Conservation (phyloP, 345 rosid species). For the Gynandropsis gynandra region DNA sequence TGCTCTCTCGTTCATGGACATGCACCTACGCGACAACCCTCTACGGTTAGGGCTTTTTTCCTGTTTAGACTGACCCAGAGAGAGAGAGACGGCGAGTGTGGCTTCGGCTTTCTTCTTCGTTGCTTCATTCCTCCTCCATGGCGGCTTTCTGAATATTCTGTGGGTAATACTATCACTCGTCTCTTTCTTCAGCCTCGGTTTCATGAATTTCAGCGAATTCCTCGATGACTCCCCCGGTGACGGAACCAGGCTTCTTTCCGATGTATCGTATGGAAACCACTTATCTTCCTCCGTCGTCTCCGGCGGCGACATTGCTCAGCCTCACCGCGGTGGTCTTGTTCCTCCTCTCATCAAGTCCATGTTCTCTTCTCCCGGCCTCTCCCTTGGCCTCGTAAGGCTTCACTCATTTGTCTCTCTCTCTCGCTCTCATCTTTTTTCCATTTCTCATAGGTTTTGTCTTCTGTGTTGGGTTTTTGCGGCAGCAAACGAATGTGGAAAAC, state of each 20-base stretch:
- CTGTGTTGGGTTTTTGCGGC: background rate
- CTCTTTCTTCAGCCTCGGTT: background rate
- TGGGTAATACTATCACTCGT: background rate
- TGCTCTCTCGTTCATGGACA: conserved; percentile 21
- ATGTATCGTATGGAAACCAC: conserved; percentile 24
- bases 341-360: conserved; percentile 20
- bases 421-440: background rate
- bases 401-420: background rate
- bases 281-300: conserved; percentile 15
- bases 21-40: conserved; percentile 37
- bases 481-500: conserved; percentile 35
- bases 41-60: conserved; percentile 27
- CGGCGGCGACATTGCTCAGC: conserved; percentile 20
- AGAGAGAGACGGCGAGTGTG: background rate
- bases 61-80: background rate
- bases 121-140: conserved; percentile 43
- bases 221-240: conserved; percentile 20
- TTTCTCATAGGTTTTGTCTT: background rate
- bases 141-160: conserved; percentile 2
- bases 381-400: conserved; percentile 36
- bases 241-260: conserved; percentile 25
- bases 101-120: conserved; percentile 37
- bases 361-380: conserved; percentile 30
- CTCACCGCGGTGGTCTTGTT: conserved; percentile 22
- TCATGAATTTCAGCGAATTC: conserved; percentile 37